A percentile compares a stretch with the other conserved stretches of the same genome.
Evolutionary conservation across 208 protist genomes (phyloP).

Genomic region (Angomonas desouzai): DNA sequence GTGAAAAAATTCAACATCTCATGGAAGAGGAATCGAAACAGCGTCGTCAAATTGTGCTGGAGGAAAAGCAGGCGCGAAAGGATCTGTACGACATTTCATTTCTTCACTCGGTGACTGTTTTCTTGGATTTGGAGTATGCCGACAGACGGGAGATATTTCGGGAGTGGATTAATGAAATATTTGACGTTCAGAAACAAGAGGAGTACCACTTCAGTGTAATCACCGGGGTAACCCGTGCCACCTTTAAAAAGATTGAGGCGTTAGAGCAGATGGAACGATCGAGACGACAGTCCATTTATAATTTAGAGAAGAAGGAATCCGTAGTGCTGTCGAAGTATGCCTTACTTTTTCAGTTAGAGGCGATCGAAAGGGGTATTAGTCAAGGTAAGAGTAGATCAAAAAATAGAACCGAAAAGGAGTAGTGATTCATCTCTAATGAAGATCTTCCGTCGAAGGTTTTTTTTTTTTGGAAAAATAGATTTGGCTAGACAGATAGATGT

Average conservation of each 20-base stretch:
- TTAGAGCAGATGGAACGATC: conserved; percentile 17
- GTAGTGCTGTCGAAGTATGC: not conserved
- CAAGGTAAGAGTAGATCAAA: not conserved
- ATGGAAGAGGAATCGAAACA: not conserved
- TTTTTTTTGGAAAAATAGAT: conserved; percentile 3
- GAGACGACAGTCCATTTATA: conserved; percentile 11
- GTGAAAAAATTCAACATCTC: not conserved
- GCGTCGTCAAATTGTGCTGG: not conserved
- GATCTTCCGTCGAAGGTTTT: not conserved
- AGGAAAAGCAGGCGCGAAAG: not conserved
- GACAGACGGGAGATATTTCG: conserved; percentile 26
- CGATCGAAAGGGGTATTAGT: not conserved
- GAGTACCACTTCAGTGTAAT: conserved; percentile 11
- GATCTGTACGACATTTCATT: not conserved
- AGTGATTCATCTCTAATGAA: not conserved
- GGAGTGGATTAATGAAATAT: conserved; percentile 13
- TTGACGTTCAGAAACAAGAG: conserved; percentile 12
- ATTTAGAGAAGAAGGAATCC: not conserved
- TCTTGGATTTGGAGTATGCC: conserved; percentile 26
- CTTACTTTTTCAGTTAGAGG: not conserved
- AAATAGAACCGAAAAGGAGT: not conserved
- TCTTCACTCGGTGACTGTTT: not conserved
- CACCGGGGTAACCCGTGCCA: conserved; percentile 5
- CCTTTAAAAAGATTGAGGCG: conserved; percentile 7
- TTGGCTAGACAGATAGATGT: not conserved